phyloP scores from a whole-genome alignment of 495 filamentous ascomycete genomes.

The Penicillium coffeae region DNA sequence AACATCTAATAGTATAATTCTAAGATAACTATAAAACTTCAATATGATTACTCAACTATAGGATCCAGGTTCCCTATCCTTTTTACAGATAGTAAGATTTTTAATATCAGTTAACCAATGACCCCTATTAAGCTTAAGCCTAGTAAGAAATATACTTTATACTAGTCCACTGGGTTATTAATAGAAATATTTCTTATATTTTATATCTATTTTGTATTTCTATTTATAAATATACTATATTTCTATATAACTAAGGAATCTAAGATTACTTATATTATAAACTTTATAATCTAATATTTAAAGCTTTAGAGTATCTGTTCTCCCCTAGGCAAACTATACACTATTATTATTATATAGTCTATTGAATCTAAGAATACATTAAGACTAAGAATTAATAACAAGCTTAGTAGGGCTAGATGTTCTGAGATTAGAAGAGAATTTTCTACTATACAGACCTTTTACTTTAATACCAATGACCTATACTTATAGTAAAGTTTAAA shows the following conservation, averaged over 20 bases:
- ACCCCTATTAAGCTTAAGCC: neutral
- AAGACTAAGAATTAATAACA: no score
- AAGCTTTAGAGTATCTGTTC: slow-evolving; percentile 5
- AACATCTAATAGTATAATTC: slow-evolving; percentile 18
- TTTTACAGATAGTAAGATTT: slow-evolving; percentile 14
- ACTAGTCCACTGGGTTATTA: slow-evolving; percentile 6
- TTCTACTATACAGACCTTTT: neutral
- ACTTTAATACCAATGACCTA: neutral
- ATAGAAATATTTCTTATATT: slow-evolving; percentile 5
- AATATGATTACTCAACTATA: slow-evolving; percentile 13
- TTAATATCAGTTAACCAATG: neutral
- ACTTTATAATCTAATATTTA: slow-evolving; percentile 11
- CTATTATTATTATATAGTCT: neutral
- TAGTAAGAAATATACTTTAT: slow-evolving; percentile 4
- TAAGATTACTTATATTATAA: neutral
- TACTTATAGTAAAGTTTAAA: neutral
- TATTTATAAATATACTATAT: slow-evolving; percentile 22
- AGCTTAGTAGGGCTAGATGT: no score
- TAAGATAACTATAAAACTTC: slow-evolving; percentile 9
- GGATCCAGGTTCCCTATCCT: slow-evolving; percentile 7
- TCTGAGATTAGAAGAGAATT: neutral
- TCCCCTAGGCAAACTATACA: neutral
- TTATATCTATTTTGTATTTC: slow-evolving; percentile 17
- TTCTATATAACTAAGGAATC: slow-evolving; percentile 17
- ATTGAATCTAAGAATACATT: no score